These are phyloP conservation scores for Tolypocladium ovalisporum DNA, from an alignment of 2,329 filamentous ascomycete species.

Conservation along the genomic window DNA sequence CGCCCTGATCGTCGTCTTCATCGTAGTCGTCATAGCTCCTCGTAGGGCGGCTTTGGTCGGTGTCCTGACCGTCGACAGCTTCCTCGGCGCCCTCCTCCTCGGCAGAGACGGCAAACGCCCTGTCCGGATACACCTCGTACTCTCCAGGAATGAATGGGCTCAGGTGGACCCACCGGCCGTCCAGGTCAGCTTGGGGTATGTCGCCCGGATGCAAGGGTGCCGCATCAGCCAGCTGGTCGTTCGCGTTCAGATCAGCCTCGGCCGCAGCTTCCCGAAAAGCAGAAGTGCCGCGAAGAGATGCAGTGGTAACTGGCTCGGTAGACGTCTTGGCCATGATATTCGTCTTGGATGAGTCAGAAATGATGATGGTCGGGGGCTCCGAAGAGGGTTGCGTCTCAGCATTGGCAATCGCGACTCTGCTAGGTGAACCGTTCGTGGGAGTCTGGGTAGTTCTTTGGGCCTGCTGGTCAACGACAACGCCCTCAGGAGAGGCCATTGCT, in stretches of 20 bases:
- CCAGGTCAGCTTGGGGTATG: constrained; percentile 18
- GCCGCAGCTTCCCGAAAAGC: not conserved
- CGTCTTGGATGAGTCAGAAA: not conserved
- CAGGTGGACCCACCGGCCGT: constrained; percentile 25
- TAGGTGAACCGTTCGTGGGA: not conserved
- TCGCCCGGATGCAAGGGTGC: constrained; percentile 1
- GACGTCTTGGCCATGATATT: not conserved
- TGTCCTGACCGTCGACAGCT: constrained; percentile 3
- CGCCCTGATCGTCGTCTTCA: constrained; percentile 21
- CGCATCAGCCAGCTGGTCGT: not conserved
- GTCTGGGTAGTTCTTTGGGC: not conserved
- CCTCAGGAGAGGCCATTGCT: not conserved
- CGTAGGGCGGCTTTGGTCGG: constrained; percentile 17
- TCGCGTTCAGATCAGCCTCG: not conserved
- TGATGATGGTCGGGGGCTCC: not conserved
- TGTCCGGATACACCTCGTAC: constrained; percentile 22
- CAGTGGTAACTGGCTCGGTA: not conserved
- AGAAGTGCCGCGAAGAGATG: not conserved
- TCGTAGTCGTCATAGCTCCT: constrained; percentile 6
- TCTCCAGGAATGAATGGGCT: constrained; percentile 30
- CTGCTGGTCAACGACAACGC: not conserved
- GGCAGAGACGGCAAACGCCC: not conserved
- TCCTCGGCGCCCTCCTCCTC: constrained; percentile 3
- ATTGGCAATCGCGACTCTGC: too few species aligned
- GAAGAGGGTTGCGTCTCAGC: not conserved